Conservation (phyloP, 768 basidiomycete genomes). For the Suillus lakei region DNA sequence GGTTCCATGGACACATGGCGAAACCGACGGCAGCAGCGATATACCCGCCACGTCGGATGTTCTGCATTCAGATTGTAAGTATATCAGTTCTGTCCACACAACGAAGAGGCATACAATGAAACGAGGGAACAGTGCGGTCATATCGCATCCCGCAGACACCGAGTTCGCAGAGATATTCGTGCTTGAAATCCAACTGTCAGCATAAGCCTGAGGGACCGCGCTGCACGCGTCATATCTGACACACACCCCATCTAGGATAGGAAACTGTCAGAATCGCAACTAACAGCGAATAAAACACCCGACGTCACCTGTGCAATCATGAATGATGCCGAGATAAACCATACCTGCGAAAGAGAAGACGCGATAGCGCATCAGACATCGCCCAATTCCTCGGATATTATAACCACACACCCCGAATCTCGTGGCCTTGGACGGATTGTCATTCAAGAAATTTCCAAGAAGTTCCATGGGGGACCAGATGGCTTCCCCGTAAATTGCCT, state of each 20-base stretch:
- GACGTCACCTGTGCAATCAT: conserved; percentile 69
- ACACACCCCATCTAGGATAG: conserved; percentile 33
- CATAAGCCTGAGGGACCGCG: conserved; percentile 4
- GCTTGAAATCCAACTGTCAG: conserved; percentile 36
- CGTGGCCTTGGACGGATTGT: conserved; percentile 62
- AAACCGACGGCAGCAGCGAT: conserved; percentile 79
- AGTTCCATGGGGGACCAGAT: conserved; percentile 83
- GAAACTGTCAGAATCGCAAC: conserved; percentile 14
- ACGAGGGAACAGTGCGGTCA: conserved; percentile 78
- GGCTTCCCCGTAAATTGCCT: conserved; percentile 74
- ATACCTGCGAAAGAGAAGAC: conserved; percentile 47
- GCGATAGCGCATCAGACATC: conserved; percentile 18
- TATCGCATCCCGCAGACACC: conserved; percentile 81
- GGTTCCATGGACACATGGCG: conserved; percentile 78
- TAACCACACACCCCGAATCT: conserved; percentile 59
- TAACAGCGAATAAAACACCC: neutral
- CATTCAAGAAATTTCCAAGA: conserved; percentile 69
- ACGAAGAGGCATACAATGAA: conserved; percentile 57
- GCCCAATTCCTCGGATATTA: conserved; percentile 1
- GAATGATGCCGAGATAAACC: conserved; percentile 81
- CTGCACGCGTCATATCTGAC: conserved; percentile 20
- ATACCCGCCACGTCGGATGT: conserved; percentile 85
- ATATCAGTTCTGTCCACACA: conserved; percentile 8
- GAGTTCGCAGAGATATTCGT: conserved; percentile 86
- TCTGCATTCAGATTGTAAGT: conserved; percentile 41